phyloP scores from a whole-genome alignment of 1,284 basidiomycete species.

The Cystobasidium slooffiae region DNA sequence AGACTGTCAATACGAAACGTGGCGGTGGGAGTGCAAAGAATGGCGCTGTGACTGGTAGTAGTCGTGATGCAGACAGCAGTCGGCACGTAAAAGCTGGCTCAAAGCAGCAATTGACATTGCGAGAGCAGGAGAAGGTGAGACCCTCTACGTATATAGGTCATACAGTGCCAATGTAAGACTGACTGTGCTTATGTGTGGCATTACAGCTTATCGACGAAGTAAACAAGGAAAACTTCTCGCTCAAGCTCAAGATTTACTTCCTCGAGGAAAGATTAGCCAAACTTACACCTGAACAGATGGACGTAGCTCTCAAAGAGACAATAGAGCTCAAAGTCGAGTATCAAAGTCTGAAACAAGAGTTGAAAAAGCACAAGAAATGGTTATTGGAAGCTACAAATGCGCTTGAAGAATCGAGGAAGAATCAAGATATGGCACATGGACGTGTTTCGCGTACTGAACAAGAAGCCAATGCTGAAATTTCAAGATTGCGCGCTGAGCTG shows the following conservation, averaged over 20 bases:
- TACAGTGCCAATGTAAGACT: neutral
- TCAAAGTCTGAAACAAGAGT: conserved; percentile 84
- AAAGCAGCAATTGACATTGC: conserved; percentile 68
- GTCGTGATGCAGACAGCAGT: conserved; percentile 5
- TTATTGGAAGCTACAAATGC: conserved; percentile 80
- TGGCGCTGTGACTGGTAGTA: neutral
- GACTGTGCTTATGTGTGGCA: neutral
- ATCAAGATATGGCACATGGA: conserved; percentile 57
- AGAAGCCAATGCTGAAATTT: conserved; percentile 50
- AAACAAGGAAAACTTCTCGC: conserved; percentile 93
- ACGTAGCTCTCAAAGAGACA: conserved; percentile 88
- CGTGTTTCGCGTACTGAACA: conserved; percentile 51
- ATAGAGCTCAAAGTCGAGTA: conserved; percentile 92
- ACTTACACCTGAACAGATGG: conserved; percentile 87
- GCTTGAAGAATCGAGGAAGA: conserved; percentile 70
- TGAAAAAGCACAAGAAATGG: conserved; percentile 89
- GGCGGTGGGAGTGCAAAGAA: neutral
- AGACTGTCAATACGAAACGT: neutral
- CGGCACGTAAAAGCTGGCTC: neutral
- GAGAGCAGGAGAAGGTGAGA: conserved; percentile 91
- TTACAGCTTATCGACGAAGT: conserved; percentile 84
- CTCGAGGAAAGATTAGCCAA: conserved; percentile 81
- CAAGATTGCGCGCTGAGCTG: conserved; percentile 65
- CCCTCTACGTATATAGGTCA: neutral
- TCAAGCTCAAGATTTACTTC: conserved; percentile 91